Conservation (phyloP, 106 monocot genomes). For the Dendrobium catenatum region DNA sequence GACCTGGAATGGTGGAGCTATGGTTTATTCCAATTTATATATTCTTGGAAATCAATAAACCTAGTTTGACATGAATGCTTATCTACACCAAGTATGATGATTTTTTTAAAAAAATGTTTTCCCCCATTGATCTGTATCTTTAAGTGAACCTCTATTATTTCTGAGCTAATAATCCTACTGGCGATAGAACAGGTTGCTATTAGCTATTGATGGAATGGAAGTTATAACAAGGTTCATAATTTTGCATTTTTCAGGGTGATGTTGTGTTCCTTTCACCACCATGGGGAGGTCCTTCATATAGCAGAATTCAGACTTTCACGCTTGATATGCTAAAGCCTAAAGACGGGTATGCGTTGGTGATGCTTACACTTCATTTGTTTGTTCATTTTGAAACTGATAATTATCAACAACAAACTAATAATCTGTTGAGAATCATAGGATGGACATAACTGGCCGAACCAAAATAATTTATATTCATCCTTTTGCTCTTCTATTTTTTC, state of each 20-base stretch:
- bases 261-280: conserved; percentile 65
- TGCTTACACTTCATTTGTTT: not conserved
- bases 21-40: too few relatives aligned
- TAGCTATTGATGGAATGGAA: not conserved
- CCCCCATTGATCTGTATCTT: not conserved
- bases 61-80: not conserved
- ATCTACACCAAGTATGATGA: too few relatives aligned
- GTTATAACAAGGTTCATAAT: not conserved
- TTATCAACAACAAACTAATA: not conserved
- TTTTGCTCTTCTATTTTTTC: not conserved
- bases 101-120: not conserved
- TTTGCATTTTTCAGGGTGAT: conserved; percentile 37
- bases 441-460: not conserved
- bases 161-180: not conserved
- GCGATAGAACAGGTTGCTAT: not conserved
- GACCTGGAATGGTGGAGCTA: too few relatives aligned
- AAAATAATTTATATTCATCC: not conserved
- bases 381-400: not conserved
- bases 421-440: not conserved
- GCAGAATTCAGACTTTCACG: conserved; percentile 25
- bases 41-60: too few relatives aligned
- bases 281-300: conserved; percentile 76
- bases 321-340: conserved; percentile 66
- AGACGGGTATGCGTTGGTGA: conserved; percentile 45
- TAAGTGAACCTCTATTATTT: not conserved